Percentiles rank a stretch among this genome's conserved stretches.
phyloP scores from a whole-genome alignment of 2,329 filamentous ascomycete species.

The Sporothrix inflata region DNA sequence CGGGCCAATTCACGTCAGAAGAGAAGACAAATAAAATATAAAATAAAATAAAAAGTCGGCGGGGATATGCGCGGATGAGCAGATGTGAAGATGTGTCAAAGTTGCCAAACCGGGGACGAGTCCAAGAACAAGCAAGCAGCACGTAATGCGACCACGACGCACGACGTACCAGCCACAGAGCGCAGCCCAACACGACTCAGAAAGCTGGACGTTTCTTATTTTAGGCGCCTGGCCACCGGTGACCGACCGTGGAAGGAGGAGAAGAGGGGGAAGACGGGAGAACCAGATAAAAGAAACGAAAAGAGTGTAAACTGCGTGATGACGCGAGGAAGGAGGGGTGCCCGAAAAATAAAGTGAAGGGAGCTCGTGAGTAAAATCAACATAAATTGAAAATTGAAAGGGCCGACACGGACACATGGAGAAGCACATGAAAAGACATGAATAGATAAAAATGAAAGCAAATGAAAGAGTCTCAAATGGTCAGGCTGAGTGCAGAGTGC shows the following conservation, averaged over 20 bases:
- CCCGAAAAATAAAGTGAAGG: not conserved
- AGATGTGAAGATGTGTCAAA: not conserved
- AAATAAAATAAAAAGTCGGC: not conserved
- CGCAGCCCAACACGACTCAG: too few species aligned
- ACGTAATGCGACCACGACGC: not conserved
- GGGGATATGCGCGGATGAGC: not conserved
- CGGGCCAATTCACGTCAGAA: not conserved
- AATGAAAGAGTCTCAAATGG: conserved; percentile 1
- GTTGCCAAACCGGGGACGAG: not conserved
- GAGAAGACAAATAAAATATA: not conserved
- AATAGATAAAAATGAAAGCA: not conserved
- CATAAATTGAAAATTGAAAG: not conserved
- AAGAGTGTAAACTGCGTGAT: not conserved
- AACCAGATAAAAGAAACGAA: not conserved
- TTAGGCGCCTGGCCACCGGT: not conserved
- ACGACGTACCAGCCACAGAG: not conserved
- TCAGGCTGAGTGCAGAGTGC: not conserved
- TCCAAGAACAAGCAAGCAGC: not conserved
- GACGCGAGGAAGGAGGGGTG: not conserved
- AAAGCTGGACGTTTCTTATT: not conserved
- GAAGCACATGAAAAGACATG: not conserved
- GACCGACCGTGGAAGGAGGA: not conserved
- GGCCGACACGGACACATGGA: not conserved
- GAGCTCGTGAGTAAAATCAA: not conserved
- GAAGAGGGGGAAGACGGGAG: not conserved